Evolutionary conservation across 495 filamentous ascomycete genomes (phyloP).

Genomic region (Aspergillus panamensis): DNA sequence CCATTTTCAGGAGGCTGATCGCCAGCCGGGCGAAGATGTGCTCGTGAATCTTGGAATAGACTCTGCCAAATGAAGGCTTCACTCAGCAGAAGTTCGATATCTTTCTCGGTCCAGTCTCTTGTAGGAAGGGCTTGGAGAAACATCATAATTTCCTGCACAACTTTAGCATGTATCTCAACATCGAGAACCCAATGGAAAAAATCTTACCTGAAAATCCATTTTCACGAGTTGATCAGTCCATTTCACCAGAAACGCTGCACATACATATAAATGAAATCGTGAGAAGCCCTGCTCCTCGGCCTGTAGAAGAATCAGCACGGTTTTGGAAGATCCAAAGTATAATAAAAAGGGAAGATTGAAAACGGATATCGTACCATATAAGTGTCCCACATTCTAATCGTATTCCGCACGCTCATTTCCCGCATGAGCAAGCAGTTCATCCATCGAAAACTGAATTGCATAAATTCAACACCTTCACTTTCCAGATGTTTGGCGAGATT

Average conservation of each 20-base stretch:
- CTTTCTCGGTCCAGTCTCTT: conserved; percentile 94
- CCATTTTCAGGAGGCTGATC: conserved; percentile 40
- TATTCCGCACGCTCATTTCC: conserved; percentile 92
- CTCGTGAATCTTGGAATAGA: conserved; percentile 81
- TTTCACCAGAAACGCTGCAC: conserved; percentile 97
- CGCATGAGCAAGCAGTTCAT: conserved; percentile 99
- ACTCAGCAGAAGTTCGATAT: conserved; percentile 90
- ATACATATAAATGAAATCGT: conserved; percentile 96
- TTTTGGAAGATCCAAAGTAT: no score
- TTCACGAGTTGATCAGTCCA: conserved; percentile 93
- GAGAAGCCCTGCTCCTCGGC: conserved; percentile 98
- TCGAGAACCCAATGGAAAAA: background rate
- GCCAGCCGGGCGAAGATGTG: conserved; percentile 64
- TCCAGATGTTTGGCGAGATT: conserved; percentile 84
- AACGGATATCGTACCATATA: conserved; percentile 69
- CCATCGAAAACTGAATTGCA: conserved; percentile 98
- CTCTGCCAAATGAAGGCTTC: conserved; percentile 97
- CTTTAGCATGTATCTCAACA: conserved; percentile 12
- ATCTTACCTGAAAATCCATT: conserved; percentile 81
- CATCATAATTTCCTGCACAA: conserved; percentile 89
- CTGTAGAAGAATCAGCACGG: conserved; percentile 45
- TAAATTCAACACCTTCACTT: conserved; percentile 90
- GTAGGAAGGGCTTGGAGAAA: conserved; percentile 94
- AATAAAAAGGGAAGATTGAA: background rate
- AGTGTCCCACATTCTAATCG: conserved; percentile 99